Evolutionary conservation across 257 asterid genomes (phyloP), one percentile per base, ranked within the genome.

Genomic region (Osmanthus fragrans): DNA sequence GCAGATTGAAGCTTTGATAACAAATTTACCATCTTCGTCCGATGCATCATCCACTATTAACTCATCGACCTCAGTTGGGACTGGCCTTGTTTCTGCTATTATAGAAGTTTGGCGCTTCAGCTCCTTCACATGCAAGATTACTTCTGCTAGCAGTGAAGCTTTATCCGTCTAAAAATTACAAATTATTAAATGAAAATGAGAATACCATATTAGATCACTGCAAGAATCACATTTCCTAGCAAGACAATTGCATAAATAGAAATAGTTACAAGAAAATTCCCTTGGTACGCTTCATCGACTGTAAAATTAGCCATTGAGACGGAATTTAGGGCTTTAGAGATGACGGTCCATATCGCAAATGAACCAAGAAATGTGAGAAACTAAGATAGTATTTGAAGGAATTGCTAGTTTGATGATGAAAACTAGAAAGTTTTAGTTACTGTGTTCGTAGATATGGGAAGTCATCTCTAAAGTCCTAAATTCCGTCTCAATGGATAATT

Each of bases 91-190:
- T 75, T 87, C 97, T 1, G 88, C 88, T 76, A 92, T 84, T 30
- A 79, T 70, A 3, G 92, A 92, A 0, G 98, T 91, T 73, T 92
- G 97, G 5, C 90, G 82, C 68, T 88, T 94, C 2, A 94, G 87
- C 81, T 94, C 97, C 83, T 94, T 94, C 88, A 94, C 89, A 65
- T 94, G 97, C 42, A 92, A 93, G 81, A 94, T 90, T 18, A 94
- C 98, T 70, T 92, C 97, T 23, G 97, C 98, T 40, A 94, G 87
- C 87, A 94, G 82, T 66, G 98, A 94, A 58, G 98, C 98, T 85
- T 92, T 92, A 79, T 92, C 97, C 47, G 97, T 91, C 97, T 92
- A 71, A 27, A 67, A 70, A 34, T 5, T 18, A 70, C 47, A 33
- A 4, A 12, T n/a, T 9, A 70, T 36, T 13, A 39, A 32, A 23